A percentile compares a stretch with the other conserved stretches of the same genome.
Conservation (phyloP, 305 asterid genomes). For the Fraxinus paxiana region DNA sequence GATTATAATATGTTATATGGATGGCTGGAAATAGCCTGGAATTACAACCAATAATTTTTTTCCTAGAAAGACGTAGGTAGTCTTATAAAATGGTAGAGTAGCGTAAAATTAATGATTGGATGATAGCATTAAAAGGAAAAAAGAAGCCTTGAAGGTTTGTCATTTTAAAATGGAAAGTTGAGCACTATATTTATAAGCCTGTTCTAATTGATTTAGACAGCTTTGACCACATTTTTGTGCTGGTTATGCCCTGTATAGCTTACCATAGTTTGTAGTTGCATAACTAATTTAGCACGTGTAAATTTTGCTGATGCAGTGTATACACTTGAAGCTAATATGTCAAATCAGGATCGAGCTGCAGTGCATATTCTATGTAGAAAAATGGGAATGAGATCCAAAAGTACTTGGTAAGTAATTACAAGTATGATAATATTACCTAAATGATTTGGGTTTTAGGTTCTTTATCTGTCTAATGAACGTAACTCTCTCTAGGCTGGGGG, state of each 20-base stretch:
- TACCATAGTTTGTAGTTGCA: background rate
- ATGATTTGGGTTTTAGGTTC: slow-evolving; percentile 10
- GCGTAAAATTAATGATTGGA: background rate
- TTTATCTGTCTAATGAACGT: slow-evolving; percentile 14
- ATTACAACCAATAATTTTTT: background rate
- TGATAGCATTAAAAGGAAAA: background rate
- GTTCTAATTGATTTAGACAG: background rate
- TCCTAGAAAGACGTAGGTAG: background rate
- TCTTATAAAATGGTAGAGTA: background rate
- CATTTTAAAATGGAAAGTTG: background rate
- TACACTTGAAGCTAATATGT: slow-evolving; percentile 53
- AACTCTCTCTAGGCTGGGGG: slow-evolving; percentile 48
- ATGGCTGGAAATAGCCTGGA: background rate
- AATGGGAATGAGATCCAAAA: slow-evolving; percentile 73
- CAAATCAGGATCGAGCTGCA: slow-evolving; percentile 55
- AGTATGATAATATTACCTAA: slow-evolving; percentile 12
- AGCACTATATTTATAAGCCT: background rate
- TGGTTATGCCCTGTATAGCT: background rate
- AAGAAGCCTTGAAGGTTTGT: background rate
- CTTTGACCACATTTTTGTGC: background rate
- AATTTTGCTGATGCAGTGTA: slow-evolving; percentile 46
- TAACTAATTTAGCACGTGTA: background rate
- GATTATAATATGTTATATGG: background rate
- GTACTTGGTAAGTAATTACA: slow-evolving; percentile 57
- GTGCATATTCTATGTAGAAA: slow-evolving; percentile 62